Evolutionary conservation across 768 basidiomycete species (phyloP), one percentile per base, ranked within the genome.

Genomic region (Fomitopsis pulvina): DNA sequence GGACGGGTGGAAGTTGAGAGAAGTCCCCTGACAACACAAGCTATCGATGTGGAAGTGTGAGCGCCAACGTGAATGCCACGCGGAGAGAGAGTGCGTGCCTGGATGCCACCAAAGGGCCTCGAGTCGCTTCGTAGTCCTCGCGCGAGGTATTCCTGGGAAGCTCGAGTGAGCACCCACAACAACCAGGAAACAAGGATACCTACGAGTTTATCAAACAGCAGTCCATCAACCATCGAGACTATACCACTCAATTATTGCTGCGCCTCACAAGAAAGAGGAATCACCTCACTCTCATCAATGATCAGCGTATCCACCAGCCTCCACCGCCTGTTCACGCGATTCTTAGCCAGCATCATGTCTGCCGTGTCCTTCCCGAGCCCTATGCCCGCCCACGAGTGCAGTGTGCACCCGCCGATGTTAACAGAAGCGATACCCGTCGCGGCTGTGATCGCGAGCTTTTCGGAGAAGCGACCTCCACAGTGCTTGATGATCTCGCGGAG

Each of bases 201-300:
- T 50, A 85, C 87, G 50, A 94, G 76, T 61, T 88, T 92, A 63
- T 94, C 89, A 55, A 92, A 91, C 2, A 90, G 66, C 8, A 58
- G 58, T 4, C 85, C 90, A 54, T 92, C 88, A 21, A 95, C 78
- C 92, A 95, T 93, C 1, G 92, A 93, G 45, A 94, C 90, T 93
- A 47, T 6, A 6, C n/a, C 9, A 18, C n/a, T n/a, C n/a, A n/a
- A 18, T 7, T 22, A 8, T 16, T 40, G 8, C 8, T 32, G 30
- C 7, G 30, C 16, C 30, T 16, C 11, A 20, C 16, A 7, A 28
- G 34, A 41, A 45, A 10, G 22, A 16, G 11, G 11, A 1, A 25
- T 11, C 16, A 12, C 29, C 34, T 37, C 7, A 89, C 92, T 79
- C 69, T 95, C 92, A 58, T 95, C 92, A 43, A 95, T 78, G 57